Evolutionary conservation across 2,329 filamentous ascomycete species (phyloP), one percentile per base, ranked within the genome.

Genomic region (Calonectria ilicicola): DNA sequence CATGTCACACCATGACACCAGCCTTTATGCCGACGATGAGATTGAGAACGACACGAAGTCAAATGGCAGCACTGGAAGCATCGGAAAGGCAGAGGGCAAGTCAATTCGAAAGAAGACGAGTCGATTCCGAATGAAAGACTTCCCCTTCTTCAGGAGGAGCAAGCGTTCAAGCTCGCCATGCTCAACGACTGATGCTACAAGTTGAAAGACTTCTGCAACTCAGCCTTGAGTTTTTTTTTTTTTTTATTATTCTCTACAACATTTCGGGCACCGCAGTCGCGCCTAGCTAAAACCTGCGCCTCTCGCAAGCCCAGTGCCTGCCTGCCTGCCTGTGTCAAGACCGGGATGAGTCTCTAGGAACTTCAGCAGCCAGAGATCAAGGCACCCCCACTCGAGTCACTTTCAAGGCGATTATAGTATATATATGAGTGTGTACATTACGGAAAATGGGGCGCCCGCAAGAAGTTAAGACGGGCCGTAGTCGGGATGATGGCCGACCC

Each of bases 111-210:
- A 93, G 83, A 91, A 90, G 81, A 86, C 90, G 6, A 92, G 91
- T 78, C 86, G 91, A 47, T 93, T 93, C 77, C 86, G 89, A 74
- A 91, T 93, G 86, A 92, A 91, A 74, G 88, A 89, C 51, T 86
- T 91, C 70, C 87, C 87, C 6, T 88, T 90, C 75, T 90, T 91
- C 78, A 85, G 88, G 76, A 86, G 88, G 67, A 87, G 90, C 76
- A 90, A 89, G 81, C 81, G 82, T 69, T 77, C 83, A 6, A 83
- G 75, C 63, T 80, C 80, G 27, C 80, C 82, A 12, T 77, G 78
- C 67, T 74, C 83, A n/a, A 74, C 80, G n/a, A 77, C 83, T 21
- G 83, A 85, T 65, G 78, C 79, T 12, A 79, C 81, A 35, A 79
- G 81, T 67, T 84, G 79, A 84, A 72, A 56, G 67, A 74, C 65